Percentiles rank a stretch among this genome's conserved stretches.
These are phyloP conservation scores for Phytophthora crassamura DNA, from an alignment of 352 stramenopile species.

Conservation along the genomic window DNA sequence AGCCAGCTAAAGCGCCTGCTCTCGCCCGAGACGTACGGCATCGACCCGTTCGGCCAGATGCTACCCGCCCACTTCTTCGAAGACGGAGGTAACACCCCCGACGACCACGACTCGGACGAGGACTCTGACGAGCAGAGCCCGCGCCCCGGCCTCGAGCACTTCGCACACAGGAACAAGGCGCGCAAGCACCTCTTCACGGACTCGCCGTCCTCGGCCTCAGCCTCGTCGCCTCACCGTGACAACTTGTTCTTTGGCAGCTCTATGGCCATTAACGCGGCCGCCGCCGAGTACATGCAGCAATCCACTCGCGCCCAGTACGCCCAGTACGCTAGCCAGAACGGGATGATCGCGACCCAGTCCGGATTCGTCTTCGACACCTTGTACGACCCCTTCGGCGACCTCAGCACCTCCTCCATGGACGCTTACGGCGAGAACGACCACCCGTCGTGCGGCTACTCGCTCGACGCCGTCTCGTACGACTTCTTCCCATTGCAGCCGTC, in stretches of 20 bases:
- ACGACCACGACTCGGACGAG: constrained; percentile 69
- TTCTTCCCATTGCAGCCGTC: constrained; percentile 60
- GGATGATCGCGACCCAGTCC: constrained; percentile 25
- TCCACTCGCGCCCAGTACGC: constrained; percentile 30
- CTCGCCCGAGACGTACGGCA: constrained; percentile 82
- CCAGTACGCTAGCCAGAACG: constrained; percentile 26
- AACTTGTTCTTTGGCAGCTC: constrained; percentile 43
- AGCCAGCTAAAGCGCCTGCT: constrained; percentile 81
- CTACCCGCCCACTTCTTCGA: constrained; percentile 48
- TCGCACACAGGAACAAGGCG: constrained; percentile 44
- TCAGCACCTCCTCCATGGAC: constrained; percentile 47
- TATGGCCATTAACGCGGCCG: constrained; percentile 33
- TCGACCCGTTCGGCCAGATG: constrained; percentile 68
- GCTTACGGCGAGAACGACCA: constrained; percentile 59
- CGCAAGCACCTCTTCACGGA: constrained; percentile 55
- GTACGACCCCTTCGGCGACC: constrained; percentile 56
- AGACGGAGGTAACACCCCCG: constrained; percentile 35
- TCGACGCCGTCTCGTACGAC: constrained; percentile 58
- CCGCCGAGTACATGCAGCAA: constrained; percentile 17
- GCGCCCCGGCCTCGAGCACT: constrained; percentile 30
- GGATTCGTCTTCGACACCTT: constrained; percentile 47
- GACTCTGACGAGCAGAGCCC: constrained; percentile 51
- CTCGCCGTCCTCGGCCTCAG: constrained; percentile 47
- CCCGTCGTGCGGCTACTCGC: constrained; percentile 53
- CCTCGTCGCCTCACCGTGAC: constrained; percentile 41